Evolutionary conservation across 306 rosid species (phyloP), one percentile per base, ranked within the genome.

Genomic region (Gastrolobium bilobum): DNA sequence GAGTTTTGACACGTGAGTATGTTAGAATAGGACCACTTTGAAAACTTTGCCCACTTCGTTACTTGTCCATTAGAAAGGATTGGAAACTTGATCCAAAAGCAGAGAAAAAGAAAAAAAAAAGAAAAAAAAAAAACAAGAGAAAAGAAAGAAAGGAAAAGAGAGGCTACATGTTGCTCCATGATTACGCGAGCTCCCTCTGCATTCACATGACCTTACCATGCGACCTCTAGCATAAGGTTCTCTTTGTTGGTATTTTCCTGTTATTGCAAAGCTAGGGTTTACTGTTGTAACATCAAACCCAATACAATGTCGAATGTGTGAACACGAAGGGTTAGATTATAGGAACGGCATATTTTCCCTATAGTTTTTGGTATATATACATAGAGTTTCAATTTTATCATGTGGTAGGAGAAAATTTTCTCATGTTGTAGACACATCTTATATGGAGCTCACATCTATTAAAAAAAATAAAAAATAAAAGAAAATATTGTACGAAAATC

Each of bases 21-120:
- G 15, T 37, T 8, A 70, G 11, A 57, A 33, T 20, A 39, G 80
- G 83, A 66, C 73, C 81, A 58, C 47, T 64, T 50, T 63, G 37
- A 71, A 43, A 44, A 48, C 40, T 10, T 70, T 33, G 67, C 11
- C 77, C 51, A 2, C n/a, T 61, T 40, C 9, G 50, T 29, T 59
- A 13, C 14, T 30, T 29, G 48, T 52, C 47, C 14, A 50, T 11
- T 4, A 29, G 15, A 69, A 52, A 53, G 33, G 50, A 68, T 10
- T 56, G 58, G 52, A 78, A 77, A 48, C 44, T 38, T 34, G 33
- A 51, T 75, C 29, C 13, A 34, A 20, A 4, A 66, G 10, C 1
- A 59, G 11, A 47, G n/a, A 2, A 47, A 9, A 50, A n/a, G 0
- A 13, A 50, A n/a, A 50, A 0, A 46, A 1, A 48, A n/a, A n/a